These are phyloP conservation scores for Gracilaria domingensis DNA, from an alignment of 23 red algal species.

Conservation along the genomic window DNA sequence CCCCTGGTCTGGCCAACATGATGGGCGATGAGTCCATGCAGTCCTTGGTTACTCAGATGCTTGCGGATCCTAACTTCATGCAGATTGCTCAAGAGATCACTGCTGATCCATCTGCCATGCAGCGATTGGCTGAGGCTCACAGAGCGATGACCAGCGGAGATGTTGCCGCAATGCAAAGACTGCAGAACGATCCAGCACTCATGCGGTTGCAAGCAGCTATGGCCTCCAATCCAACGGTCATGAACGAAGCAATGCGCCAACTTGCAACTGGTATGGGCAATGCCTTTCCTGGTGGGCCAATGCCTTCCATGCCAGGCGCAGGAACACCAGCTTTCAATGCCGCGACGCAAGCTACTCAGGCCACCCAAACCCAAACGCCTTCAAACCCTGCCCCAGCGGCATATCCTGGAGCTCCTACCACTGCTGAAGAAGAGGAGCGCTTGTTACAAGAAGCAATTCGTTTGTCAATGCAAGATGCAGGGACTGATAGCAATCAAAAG, in stretches of 20 bases:
- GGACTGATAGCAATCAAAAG: constrained; percentile 16
- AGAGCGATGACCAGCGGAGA: constrained; percentile 65
- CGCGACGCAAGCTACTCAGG: neutral
- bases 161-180: constrained; percentile 42
- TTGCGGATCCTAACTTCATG: constrained; percentile 66
- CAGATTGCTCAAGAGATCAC: constrained; percentile 63
- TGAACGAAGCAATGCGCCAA: constrained; percentile 49
- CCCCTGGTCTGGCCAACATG: constrained; percentile 46
- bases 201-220: constrained; percentile 55
- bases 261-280: constrained; percentile 55
- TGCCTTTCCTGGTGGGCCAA: neutral
- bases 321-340: constrained; percentile 21
- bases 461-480: constrained; percentile 70
- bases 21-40: constrained; percentile 17
- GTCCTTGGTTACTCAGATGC: constrained; percentile 40
- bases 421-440: constrained; percentile 69
- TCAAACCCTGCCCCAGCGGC: constrained; percentile 21
- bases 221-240: constrained; percentile 60
- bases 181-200: constrained; percentile 50
- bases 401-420: constrained; percentile 66
- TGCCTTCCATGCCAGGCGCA: constrained; percentile 22
- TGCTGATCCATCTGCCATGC: constrained; percentile 31
- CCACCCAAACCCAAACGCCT: constrained; percentile 1
- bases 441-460: constrained; percentile 76
- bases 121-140: constrained; percentile 51